Evolutionary conservation across 192 early-diverging fungal species (phyloP).

Genomic region (Coemansia sp.): DNA sequence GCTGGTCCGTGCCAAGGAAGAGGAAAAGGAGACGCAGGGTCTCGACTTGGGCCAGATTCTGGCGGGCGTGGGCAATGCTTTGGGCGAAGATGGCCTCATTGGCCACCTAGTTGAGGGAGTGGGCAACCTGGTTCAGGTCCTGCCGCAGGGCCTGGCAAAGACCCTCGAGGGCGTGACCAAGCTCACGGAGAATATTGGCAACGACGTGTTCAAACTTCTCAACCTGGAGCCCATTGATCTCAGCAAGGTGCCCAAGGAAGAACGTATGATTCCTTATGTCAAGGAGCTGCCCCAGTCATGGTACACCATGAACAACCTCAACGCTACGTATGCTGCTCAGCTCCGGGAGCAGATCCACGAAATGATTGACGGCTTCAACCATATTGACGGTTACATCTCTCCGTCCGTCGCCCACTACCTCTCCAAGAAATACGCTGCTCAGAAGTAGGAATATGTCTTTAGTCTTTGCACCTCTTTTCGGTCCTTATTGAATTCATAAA

Average conservation of each 20-base stretch:
- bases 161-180: slow-evolving; percentile 43
- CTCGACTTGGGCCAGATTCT: slow-evolving; percentile 34
- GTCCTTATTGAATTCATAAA: too few relatives aligned
- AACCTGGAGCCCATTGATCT: slow-evolving; percentile 44
- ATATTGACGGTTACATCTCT: slow-evolving; percentile 42
- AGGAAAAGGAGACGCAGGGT: slow-evolving; percentile 13
- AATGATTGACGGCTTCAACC: slow-evolving; percentile 46
- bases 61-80: slow-evolving; percentile 21
- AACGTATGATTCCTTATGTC: slow-evolving; percentile 42
- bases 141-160: slow-evolving; percentile 39
- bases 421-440: slow-evolving; percentile 37
- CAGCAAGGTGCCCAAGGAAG: slow-evolving; percentile 35
- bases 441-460: too few relatives aligned
- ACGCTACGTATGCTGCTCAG: slow-evolving; percentile 40
- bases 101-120: slow-evolving; percentile 37
- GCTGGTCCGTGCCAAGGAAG: slow-evolving; percentile 10
- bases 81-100: slow-evolving; percentile 38
- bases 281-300: slow-evolving; percentile 36
- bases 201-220: slow-evolving; percentile 39
- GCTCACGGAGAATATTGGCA: slow-evolving; percentile 29
- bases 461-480: too few relatives aligned
- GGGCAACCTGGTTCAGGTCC: slow-evolving; percentile 40
- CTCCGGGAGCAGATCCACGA: slow-evolving; percentile 38
- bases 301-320: slow-evolving; percentile 43
- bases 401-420: slow-evolving; percentile 43